Evolutionary conservation across 805 yeast genomes (phyloP).

Genomic region (Dipodascus albidus): DNA sequence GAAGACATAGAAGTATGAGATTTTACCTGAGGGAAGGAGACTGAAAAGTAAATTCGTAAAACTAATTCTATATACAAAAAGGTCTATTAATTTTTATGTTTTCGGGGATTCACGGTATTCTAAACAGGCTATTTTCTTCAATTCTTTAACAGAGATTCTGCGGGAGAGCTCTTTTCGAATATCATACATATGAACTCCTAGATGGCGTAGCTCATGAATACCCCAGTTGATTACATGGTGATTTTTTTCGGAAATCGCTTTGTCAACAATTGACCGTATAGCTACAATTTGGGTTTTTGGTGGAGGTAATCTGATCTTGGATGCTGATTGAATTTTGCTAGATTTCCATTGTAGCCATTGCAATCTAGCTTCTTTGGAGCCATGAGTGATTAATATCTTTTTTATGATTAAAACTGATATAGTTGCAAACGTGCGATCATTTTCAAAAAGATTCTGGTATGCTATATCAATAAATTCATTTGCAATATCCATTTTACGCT

Average conservation of each 20-base stretch:
- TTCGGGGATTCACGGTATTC: neutral
- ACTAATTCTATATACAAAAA: neutral
- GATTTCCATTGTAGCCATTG: conserved; percentile 11
- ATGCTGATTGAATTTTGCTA: neutral
- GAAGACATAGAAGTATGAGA: too few relatives aligned
- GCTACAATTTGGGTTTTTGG: neutral
- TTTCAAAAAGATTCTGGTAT: neutral
- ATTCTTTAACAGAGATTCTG: neutral
- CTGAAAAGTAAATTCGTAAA: neutral
- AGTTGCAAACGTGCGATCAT: neutral
- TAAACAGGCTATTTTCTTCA: neutral
- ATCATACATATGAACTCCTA: conserved; percentile 1
- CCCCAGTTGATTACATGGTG: conserved; percentile 1
- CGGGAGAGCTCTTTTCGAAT: neutral
- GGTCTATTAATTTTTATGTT: neutral
- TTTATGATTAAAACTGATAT: conserved; percentile 1
- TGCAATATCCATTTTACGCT: conserved; percentile 11
- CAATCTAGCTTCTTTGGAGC: conserved; percentile 6
- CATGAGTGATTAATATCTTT: neutral
- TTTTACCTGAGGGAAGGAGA: too few relatives aligned
- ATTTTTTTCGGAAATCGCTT: neutral
- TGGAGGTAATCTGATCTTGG: neutral
- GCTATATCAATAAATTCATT: conserved; percentile 5
- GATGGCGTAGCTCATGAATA: neutral
- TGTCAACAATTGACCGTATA: neutral